phyloP scores from a whole-genome alignment of 441 rosid genomes.

The Croton setiger region DNA sequence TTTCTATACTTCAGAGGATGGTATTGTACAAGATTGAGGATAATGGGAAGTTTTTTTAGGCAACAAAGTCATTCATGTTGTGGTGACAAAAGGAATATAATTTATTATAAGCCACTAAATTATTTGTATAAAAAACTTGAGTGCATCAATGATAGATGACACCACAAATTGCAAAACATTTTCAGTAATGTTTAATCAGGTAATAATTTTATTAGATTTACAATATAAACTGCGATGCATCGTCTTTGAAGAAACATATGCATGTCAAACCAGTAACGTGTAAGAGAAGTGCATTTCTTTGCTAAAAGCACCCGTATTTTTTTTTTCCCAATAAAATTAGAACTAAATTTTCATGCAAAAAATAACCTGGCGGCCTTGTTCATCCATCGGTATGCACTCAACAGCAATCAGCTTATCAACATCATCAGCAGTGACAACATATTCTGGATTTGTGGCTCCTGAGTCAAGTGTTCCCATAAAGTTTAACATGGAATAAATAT shows the following conservation, averaged over 20 bases:
- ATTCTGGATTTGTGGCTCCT: slow-evolving; percentile 99
- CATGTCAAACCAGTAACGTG: background rate
- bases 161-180: background rate
- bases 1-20: no score
- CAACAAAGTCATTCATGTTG: background rate
- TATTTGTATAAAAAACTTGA: background rate
- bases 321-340: background rate
- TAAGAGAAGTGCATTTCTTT: background rate
- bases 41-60: background rate
- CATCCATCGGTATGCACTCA: slow-evolving; percentile 99
- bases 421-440: slow-evolving; percentile 97
- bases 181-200: background rate
- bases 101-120: background rate
- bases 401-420: slow-evolving; percentile 95
- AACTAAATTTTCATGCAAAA: background rate
- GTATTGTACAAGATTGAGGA: background rate
- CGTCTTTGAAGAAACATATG: background rate
- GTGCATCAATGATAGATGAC: slow-evolving; percentile 2
- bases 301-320: background rate
- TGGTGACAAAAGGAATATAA: slow-evolving; percentile 1
- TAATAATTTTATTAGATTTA: background rate
- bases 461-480: slow-evolving; percentile 18
- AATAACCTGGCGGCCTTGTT: slow-evolving; percentile 85
- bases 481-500: slow-evolving; percentile 15
- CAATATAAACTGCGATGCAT: background rate